phyloP scores from a whole-genome alignment of 352 stramenopile species.

The Poterioochromonas sp. region DNA sequence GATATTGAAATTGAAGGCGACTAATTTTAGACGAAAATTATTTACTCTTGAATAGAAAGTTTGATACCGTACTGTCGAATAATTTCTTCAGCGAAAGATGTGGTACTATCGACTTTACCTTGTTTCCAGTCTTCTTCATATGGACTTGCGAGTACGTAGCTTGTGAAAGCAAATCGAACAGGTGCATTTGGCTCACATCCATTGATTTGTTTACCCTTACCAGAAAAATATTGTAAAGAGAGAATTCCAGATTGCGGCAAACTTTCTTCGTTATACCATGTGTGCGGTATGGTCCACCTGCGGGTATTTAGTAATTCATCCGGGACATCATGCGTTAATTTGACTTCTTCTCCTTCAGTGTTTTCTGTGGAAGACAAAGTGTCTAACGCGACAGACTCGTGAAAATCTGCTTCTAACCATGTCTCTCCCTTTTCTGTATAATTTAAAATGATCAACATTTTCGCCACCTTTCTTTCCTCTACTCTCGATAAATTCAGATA shows the following conservation, averaged over 20 bases:
- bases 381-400: neutral
- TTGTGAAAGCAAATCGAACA: neutral
- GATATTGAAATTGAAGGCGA: no score
- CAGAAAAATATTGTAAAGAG: neutral
- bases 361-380: neutral
- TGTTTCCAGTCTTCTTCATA: neutral
- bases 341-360: no score
- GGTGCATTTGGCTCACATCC: neutral
- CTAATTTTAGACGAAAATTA: no score
- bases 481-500: conserved; percentile 39
- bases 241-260: neutral
- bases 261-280: neutral
- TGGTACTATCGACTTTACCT: neutral
- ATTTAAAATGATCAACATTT: conserved; percentile 33
- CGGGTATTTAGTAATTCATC: no score
- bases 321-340: neutral
- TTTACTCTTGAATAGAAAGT: neutral
- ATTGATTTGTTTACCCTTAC: neutral
- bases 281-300: conserved; percentile 1
- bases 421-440: neutral
- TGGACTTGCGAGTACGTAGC: neutral
- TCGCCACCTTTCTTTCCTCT: conserved; percentile 46
- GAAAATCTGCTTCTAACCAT: neutral
- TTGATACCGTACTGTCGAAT: neutral
- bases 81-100: neutral